Percentiles rank a stretch among this genome's conserved stretches.
Evolutionary conservation across 148 eudicot species (phyloP).

Genomic region (Chenopodium formosanum): DNA sequence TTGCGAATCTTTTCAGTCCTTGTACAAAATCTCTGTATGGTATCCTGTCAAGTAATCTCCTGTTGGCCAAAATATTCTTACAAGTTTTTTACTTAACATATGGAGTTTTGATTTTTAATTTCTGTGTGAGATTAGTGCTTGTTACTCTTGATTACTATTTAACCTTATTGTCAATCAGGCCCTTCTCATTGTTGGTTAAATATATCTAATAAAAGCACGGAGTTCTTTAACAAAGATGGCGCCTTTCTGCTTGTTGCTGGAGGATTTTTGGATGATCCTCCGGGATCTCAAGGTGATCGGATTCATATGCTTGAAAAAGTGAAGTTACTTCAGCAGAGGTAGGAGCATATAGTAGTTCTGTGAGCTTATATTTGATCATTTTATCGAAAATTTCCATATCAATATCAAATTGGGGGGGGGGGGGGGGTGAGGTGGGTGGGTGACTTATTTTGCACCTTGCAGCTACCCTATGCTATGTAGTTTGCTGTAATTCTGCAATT

Average conservation of each 20-base stretch:
- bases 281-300: conserved; percentile 27
- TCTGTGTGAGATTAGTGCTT: neutral
- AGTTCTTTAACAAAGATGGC: conserved; percentile 38
- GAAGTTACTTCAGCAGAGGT: conserved; percentile 89
- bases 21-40: neutral
- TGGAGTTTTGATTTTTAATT: neutral
- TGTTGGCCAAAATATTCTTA: neutral
- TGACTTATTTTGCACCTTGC: neutral
- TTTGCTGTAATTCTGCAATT: neutral
- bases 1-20: neutral
- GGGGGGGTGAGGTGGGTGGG: neutral
- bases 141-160: neutral
- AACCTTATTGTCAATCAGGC: conserved; percentile 44
- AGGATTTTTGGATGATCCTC: conserved; percentile 43
- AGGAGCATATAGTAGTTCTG: conserved; percentile 25
- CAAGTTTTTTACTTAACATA: neutral
- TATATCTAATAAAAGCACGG: conserved; percentile 36
- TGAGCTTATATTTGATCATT: conserved; percentile 13
- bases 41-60: neutral
- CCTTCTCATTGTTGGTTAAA: conserved; percentile 77
- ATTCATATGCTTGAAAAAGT: conserved; percentile 50
- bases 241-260: conserved; percentile 58
- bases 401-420: neutral
- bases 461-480: neutral
- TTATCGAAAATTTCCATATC: neutral